Evolutionary conservation across 2,329 filamentous ascomycete genomes (phyloP).

Genomic region (Emericellopsis atlantica): DNA sequence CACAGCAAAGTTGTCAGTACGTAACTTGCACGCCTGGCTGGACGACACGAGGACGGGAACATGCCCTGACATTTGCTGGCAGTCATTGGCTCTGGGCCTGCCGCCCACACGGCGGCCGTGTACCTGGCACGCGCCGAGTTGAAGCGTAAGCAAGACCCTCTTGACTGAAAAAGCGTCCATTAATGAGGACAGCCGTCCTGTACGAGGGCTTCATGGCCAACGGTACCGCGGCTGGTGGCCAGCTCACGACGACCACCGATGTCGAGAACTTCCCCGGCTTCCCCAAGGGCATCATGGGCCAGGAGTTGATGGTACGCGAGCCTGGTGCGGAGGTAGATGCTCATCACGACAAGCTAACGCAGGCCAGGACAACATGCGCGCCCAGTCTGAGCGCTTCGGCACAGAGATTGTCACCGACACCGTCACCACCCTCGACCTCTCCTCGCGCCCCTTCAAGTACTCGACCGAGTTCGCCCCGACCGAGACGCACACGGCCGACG

Average conservation of each 20-base stretch:
- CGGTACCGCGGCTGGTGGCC: slow-evolving; percentile 88
- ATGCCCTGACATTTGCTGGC: background rate
- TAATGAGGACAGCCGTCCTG: slow-evolving; percentile 50
- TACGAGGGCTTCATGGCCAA: slow-evolving; percentile 98
- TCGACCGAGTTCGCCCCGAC: slow-evolving; percentile 82
- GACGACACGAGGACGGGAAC: too few species aligned
- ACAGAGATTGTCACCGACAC: slow-evolving; percentile 91
- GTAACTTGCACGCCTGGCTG: slow-evolving; percentile 21
- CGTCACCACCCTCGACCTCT: slow-evolving; percentile 77
- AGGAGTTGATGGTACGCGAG: slow-evolving; percentile 62
- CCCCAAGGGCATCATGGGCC: slow-evolving; percentile 75
- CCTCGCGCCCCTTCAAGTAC: slow-evolving; percentile 77
- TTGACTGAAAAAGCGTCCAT: background rate
- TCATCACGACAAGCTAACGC: slow-evolving; percentile 2
- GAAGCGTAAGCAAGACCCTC: slow-evolving; percentile 48
- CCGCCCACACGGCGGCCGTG: slow-evolving; percentile 92
- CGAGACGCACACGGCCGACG: slow-evolving; percentile 76
- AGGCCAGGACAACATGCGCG: slow-evolving; percentile 69
- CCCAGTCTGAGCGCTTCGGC: slow-evolving; percentile 82
- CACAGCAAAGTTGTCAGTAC: slow-evolving; percentile 85
- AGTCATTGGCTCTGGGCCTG: slow-evolving; percentile 89
- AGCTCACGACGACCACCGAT: slow-evolving; percentile 96
- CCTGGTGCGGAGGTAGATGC: background rate
- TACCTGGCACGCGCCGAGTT: slow-evolving; percentile 92
- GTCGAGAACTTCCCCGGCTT: slow-evolving; percentile 98